Percentiles rank a stretch among this genome's conserved stretches.
Conservation (phyloP, 345 rosid genomes). For the Viola odorata region DNA sequence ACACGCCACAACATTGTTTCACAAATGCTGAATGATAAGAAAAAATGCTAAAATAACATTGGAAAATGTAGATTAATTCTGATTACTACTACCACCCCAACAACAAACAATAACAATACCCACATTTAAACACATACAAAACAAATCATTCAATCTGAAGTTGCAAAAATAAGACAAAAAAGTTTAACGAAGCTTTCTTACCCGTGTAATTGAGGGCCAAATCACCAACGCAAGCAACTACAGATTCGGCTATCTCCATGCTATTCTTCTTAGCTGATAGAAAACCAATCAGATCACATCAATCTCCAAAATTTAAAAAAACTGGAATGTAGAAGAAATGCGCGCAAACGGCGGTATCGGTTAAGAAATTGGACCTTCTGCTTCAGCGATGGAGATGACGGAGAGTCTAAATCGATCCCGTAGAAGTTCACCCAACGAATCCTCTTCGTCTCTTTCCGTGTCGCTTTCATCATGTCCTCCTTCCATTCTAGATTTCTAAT, state of each 20-base stretch:
- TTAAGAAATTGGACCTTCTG: constrained; percentile 47
- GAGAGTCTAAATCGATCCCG: constrained; percentile 80
- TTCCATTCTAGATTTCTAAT: constrained; percentile 33
- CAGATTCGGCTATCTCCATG: constrained; percentile 57
- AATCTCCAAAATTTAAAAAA: not conserved
- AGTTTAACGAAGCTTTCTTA: constrained; percentile 4
- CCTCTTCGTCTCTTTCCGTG: constrained; percentile 41
- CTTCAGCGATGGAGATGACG: constrained; percentile 66
- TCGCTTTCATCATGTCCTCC: constrained; percentile 34
- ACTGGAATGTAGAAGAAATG: not conserved
- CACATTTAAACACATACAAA: no score
- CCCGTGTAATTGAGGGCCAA: constrained; percentile 75
- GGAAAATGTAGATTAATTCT: no score
- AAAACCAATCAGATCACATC: not conserved
- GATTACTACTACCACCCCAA: no score
- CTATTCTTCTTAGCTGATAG: constrained; percentile 52
- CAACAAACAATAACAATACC: no score
- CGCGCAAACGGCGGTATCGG: not conserved
- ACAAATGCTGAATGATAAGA: no score
- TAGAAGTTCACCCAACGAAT: constrained; percentile 46
- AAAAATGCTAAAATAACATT: no score
- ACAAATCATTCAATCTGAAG: not conserved
- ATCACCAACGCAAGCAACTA: constrained; percentile 66
- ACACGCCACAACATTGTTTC: no score
- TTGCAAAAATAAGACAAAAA: not conserved